phyloP scores from a whole-genome alignment of 148 eudicot genomes.

The Rheum nobile region DNA sequence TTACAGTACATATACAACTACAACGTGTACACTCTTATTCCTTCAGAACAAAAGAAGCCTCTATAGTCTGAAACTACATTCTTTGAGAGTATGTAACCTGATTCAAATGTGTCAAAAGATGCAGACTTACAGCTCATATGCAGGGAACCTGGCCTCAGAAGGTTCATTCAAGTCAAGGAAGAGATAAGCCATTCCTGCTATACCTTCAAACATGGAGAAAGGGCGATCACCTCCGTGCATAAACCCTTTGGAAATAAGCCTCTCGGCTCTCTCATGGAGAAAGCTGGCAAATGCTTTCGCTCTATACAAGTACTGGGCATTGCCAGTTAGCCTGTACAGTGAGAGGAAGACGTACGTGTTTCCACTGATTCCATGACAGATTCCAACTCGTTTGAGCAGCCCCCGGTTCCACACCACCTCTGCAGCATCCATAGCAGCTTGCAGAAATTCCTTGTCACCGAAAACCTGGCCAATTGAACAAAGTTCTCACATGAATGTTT shows the following conservation, averaged over 20 bases:
- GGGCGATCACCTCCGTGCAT: slow-evolving; percentile 58
- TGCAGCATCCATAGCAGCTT: slow-evolving; percentile 52
- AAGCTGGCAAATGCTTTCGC: slow-evolving; percentile 65
- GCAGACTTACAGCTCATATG: slow-evolving; percentile 36
- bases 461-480: slow-evolving; percentile 26
- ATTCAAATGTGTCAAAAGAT: slow-evolving; percentile 33
- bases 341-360: slow-evolving; percentile 51
- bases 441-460: slow-evolving; percentile 29
- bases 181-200: slow-evolving; percentile 60
- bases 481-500: not conserved
- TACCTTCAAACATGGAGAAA: slow-evolving; percentile 66
- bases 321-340: slow-evolving; percentile 37
- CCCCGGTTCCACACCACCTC: slow-evolving; percentile 62
- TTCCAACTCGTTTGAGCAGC: slow-evolving; percentile 45
- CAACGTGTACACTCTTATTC: not conserved
- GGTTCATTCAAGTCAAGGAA: slow-evolving; percentile 59
- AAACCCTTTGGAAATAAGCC: slow-evolving; percentile 37
- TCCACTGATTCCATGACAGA: slow-evolving; percentile 67
- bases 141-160: slow-evolving; percentile 46
- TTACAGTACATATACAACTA: not conserved
- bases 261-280: slow-evolving; percentile 36
- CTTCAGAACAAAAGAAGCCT: not conserved
- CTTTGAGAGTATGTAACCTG: slow-evolving; percentile 69
- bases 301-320: slow-evolving; percentile 29
- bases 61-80: slow-evolving; percentile 3